Evolutionary conservation across 2,329 filamentous ascomycete genomes (phyloP).

Genomic region (Calonectria honghensis): DNA sequence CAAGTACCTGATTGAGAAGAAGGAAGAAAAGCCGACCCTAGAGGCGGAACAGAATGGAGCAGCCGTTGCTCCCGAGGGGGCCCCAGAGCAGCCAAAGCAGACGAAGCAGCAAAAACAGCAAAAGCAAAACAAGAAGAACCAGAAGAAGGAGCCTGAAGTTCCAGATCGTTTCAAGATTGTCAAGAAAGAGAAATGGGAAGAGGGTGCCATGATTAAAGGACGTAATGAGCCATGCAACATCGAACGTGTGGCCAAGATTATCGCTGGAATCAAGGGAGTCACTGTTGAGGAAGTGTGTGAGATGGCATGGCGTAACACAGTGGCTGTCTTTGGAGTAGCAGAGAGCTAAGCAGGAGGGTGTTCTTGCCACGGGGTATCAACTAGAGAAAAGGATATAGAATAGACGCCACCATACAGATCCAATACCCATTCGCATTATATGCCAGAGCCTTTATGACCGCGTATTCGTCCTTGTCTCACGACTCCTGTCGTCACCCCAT

Average conservation of each 20-base stretch:
- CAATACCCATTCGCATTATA: constrained; percentile 59
- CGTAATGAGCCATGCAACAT: constrained; percentile 95
- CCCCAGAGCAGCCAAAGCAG: constrained; percentile 59
- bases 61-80: constrained; percentile 39
- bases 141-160: constrained; percentile 79
- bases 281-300: constrained; percentile 89
- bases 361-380: constrained; percentile 56
- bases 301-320: constrained; percentile 88
- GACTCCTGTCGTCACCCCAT: constrained; percentile 83
- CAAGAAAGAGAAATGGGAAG: constrained; percentile 96
- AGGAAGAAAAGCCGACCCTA: constrained; percentile 51
- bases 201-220: constrained; percentile 93
- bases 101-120: constrained; percentile 70
- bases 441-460: constrained; percentile 73
- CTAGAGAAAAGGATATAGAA: constrained; percentile 54
- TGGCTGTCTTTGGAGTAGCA: constrained; percentile 84
- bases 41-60: constrained; percentile 53
- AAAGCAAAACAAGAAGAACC: constrained; percentile 68
- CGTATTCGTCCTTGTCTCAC: constrained; percentile 80
- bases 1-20: constrained; percentile 75
- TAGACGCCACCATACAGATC: constrained; percentile 44
- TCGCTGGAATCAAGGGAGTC: constrained; percentile 90
- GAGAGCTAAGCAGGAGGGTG: constrained; percentile 49
- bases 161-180: constrained; percentile 86
- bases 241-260: constrained; percentile 88